Evolutionary conservation across 768 basidiomycete species (phyloP).

Genomic region (Boletus tylopilopsis): DNA sequence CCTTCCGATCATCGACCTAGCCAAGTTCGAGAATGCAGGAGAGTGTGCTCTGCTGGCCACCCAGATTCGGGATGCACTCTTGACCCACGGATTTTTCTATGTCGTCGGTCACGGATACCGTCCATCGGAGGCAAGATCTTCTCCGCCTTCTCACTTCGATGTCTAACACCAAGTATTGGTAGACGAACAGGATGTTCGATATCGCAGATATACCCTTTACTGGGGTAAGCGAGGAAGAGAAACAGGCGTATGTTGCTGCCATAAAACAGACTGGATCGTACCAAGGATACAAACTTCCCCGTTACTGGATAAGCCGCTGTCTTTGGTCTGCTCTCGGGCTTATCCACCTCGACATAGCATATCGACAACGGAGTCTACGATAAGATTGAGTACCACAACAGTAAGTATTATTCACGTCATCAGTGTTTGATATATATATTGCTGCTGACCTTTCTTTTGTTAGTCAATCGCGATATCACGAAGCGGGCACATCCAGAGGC

Average conservation of each 20-base stretch:
- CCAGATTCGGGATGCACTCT: background rate
- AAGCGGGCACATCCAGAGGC: constrained; percentile 47
- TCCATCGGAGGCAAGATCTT: background rate
- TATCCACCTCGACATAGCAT: constrained; percentile 36
- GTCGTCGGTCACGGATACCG: background rate
- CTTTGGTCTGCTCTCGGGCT: background rate
- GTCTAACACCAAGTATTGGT: background rate
- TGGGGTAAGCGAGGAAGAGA: background rate
- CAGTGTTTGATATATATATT: background rate
- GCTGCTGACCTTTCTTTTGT: background rate
- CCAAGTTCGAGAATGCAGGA: background rate
- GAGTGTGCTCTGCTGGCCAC: background rate
- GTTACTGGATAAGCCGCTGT: constrained; percentile 27
- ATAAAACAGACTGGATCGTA: background rate
- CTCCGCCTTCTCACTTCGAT: background rate
- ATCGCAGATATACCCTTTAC: background rate
- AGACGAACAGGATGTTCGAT: background rate
- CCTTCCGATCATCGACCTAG: background rate
- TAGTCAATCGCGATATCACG: constrained; percentile 50
- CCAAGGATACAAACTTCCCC: background rate
- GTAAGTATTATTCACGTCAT: constrained; percentile 32
- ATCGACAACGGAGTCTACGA: constrained; percentile 61
- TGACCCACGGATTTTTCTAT: background rate
- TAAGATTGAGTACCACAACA: constrained; percentile 61
- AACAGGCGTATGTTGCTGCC: background rate